Percentiles rank a stretch among this genome's conserved stretches.
These are phyloP conservation scores for Thalassiosira exigua DNA, from an alignment of 352 stramenopile genomes.

Conservation along the genomic window DNA sequence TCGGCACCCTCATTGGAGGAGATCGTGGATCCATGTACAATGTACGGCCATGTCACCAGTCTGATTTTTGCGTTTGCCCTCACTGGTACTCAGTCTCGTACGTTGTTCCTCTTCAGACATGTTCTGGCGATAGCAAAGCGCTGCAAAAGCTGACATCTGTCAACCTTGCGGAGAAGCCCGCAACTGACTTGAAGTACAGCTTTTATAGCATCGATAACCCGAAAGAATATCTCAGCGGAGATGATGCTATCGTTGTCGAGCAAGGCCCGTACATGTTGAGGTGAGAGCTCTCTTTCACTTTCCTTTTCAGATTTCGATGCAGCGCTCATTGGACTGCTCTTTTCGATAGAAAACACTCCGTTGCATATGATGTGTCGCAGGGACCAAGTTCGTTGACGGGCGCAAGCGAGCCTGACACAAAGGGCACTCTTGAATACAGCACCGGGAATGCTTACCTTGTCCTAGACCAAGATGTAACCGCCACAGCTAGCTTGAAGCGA, in stretches of 20 bases:
- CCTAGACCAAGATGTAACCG: slow-evolving; percentile 50
- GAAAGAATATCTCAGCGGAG: slow-evolving; percentile 56
- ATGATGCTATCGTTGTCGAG: slow-evolving; percentile 56
- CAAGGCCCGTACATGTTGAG: slow-evolving; percentile 54
- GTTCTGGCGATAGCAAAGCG: slow-evolving; percentile 39
- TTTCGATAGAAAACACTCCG: slow-evolving; percentile 44
- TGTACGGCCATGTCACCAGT: slow-evolving; percentile 26
- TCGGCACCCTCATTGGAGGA: slow-evolving; percentile 25
- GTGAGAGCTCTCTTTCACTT: slow-evolving; percentile 27
- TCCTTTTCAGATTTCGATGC: not conserved
- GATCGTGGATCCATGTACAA: slow-evolving; percentile 83
- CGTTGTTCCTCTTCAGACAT: slow-evolving; percentile 32
- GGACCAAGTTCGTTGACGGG: slow-evolving; percentile 38
- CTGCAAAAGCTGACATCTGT: slow-evolving; percentile 54
- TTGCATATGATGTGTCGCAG: slow-evolving; percentile 53
- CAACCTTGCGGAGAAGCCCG: slow-evolving; percentile 48
- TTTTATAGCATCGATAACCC: slow-evolving; percentile 65
- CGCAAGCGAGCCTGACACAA: slow-evolving; percentile 36
- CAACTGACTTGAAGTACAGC: slow-evolving; percentile 53
- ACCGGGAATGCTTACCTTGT: slow-evolving; percentile 63
- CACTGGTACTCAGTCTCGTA: not conserved
- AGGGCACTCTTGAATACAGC: slow-evolving; percentile 58
- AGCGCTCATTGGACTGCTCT: not conserved
- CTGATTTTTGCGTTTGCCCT: not conserved
- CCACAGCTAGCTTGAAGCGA: slow-evolving; percentile 52